Conservation (phyloP, 2,329 filamentous ascomycete species). For the Aureobasidium subglaciale region DNA sequence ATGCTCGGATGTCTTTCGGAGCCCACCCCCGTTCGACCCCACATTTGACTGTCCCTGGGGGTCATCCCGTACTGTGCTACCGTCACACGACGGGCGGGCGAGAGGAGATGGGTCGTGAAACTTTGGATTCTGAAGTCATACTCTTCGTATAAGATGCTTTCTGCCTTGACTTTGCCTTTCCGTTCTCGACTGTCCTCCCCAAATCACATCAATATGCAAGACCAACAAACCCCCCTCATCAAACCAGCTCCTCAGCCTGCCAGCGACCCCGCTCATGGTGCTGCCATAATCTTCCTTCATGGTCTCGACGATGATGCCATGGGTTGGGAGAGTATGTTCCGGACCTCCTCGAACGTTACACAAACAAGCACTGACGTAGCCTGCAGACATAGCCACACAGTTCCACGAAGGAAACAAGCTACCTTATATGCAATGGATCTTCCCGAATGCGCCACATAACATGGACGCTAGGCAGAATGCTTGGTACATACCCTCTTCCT, state of each 20-base stretch:
- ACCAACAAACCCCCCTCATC: slow-evolving; percentile 29
- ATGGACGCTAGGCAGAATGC: slow-evolving; percentile 40
- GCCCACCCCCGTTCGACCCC: background rate
- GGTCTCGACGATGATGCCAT: slow-evolving; percentile 42
- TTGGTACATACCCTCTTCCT: slow-evolving; percentile 40
- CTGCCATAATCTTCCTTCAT: slow-evolving; percentile 42
- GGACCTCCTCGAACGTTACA: too few relatives aligned
- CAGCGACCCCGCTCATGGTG: slow-evolving; percentile 31
- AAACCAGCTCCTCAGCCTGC: slow-evolving; percentile 30
- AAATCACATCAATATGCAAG: background rate
- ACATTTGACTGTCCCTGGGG: background rate
- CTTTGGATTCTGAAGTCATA: background rate
- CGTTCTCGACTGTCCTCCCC: background rate
- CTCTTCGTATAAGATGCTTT: background rate
- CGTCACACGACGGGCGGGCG: background rate
- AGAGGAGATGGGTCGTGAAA: background rate
- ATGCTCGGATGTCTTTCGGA: background rate
- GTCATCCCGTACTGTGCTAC: background rate
- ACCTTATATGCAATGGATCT: slow-evolving; percentile 42
- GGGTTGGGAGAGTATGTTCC: slow-evolving; percentile 34
- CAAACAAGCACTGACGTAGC: background rate
- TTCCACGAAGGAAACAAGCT: slow-evolving; percentile 44
- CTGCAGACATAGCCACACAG: slow-evolving; percentile 37
- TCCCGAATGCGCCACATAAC: slow-evolving; percentile 44
- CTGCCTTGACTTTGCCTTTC: background rate